These are phyloP conservation scores for Verticillium nonalfalfae DNA, from an alignment of 2,329 filamentous ascomycete species.

Conservation along the genomic window DNA sequence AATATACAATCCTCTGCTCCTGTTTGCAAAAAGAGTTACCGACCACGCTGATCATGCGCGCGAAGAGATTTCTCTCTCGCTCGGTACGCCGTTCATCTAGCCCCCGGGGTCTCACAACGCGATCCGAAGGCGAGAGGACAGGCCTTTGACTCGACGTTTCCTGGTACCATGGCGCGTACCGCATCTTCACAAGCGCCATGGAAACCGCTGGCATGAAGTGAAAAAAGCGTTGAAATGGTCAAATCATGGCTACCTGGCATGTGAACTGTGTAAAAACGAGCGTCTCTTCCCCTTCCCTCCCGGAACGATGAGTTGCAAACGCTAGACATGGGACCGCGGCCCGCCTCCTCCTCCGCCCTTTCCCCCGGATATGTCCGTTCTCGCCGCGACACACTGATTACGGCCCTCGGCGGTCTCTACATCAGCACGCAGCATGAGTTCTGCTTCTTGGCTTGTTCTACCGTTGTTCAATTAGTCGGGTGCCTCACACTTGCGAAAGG, in stretches of 20 bases:
- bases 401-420: conserved; percentile 30
- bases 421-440: conserved; percentile 71
- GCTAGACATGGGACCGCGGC: conserved; percentile 14
- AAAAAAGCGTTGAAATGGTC: background rate
- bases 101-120: too few species aligned
- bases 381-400: background rate
- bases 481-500: background rate
- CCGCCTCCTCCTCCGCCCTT: background rate
- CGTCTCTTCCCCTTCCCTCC: conserved; percentile 4
- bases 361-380: background rate
- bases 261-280: conserved; percentile 1
- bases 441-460: conserved; percentile 69
- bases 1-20: too few species aligned
- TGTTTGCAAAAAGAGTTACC: too few species aligned
- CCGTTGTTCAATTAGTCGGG: background rate
- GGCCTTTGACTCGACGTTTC: too few species aligned
- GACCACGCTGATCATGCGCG: too few species aligned
- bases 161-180: background rate
- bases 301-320: conserved; percentile 14
- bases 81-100: too few species aligned
- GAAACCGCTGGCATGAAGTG: too few species aligned
- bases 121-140: too few species aligned
- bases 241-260: background rate
- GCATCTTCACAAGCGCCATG: too few species aligned
- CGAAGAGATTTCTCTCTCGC: too few species aligned